Conservation (phyloP, 1,139 yeast species). For the Lodderomyces elongisporus region DNA sequence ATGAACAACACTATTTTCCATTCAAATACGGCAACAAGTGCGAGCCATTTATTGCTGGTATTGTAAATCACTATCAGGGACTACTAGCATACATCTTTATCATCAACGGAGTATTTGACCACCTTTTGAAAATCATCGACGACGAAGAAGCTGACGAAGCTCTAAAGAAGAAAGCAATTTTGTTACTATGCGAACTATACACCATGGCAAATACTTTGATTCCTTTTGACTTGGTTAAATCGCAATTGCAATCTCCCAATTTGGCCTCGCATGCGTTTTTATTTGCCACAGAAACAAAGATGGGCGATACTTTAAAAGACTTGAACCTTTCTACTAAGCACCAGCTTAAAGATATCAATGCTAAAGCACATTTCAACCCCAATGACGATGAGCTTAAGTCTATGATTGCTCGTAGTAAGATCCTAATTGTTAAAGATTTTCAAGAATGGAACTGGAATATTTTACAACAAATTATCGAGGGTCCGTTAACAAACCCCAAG, state of each 20-base stretch:
- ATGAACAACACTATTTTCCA: conserved; percentile 2
- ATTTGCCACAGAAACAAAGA: conserved; percentile 20
- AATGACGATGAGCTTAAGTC: conserved; percentile 71
- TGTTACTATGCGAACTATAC: conserved; percentile 58
- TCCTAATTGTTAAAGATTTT: conserved; percentile 72
- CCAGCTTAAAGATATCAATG: conserved; percentile 36
- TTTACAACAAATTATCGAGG: conserved; percentile 63
- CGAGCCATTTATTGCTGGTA: conserved; percentile 15
- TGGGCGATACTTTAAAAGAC: conserved; percentile 9
- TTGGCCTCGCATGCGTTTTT: conserved; percentile 12
- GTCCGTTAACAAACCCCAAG: conserved; percentile 69
- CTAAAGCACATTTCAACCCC: conserved; percentile 46
- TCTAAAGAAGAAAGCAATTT: conserved; percentile 53
- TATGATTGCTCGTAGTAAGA: conserved; percentile 63
- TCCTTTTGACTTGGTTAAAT: conserved; percentile 32
- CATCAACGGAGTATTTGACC: conserved; percentile 50
- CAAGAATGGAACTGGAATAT: conserved; percentile 87
- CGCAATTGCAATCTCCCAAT: conserved; percentile 15
- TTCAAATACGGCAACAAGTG: conserved; percentile 9
- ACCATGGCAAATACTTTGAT: conserved; percentile 51
- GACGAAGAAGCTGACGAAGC: conserved; percentile 22
- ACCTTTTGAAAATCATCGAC: conserved; percentile 46
- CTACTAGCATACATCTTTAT: conserved; percentile 50
- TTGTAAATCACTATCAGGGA: conserved; percentile 60
- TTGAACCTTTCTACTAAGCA: conserved; percentile 19